phyloP scores from a whole-genome alignment of 2,329 filamentous ascomycete genomes.

The Pyricularia sp. region DNA sequence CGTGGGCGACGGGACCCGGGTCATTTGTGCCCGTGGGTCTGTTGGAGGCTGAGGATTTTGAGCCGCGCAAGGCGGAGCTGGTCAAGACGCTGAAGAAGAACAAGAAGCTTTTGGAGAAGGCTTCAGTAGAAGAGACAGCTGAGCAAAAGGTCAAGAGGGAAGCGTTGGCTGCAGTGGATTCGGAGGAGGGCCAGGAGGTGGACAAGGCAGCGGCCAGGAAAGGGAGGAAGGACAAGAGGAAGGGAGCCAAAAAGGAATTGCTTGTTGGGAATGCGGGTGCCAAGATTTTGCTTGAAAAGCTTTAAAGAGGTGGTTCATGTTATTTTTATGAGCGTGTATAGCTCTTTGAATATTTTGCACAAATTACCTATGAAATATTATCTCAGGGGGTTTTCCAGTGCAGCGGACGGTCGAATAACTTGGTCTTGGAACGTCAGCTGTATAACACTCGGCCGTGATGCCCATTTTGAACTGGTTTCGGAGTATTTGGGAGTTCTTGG shows the following conservation, averaged over 20 bases:
- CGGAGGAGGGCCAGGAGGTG: slow-evolving; percentile 28
- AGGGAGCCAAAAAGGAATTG: slow-evolving; percentile 20
- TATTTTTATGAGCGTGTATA: neutral
- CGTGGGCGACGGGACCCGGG: slow-evolving; percentile 78
- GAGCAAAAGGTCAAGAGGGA: slow-evolving; percentile 33
- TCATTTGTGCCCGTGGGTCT: slow-evolving; percentile 78
- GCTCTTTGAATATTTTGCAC: neutral
- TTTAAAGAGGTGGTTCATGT: slow-evolving; percentile 19
- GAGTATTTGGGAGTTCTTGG: no score
- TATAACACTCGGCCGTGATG: neutral
- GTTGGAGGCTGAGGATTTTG: slow-evolving; percentile 56
- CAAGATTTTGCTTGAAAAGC: slow-evolving; percentile 45
- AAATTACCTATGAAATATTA: neutral
- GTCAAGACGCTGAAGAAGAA: slow-evolving; percentile 58
- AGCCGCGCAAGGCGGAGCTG: slow-evolving; percentile 45
- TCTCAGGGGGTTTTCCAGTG: neutral
- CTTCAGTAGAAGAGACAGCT: slow-evolving; percentile 44
- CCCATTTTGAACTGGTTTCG: no score
- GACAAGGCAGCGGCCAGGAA: slow-evolving; percentile 22
- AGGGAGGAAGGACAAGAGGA: slow-evolving; percentile 32
- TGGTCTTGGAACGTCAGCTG: neutral
- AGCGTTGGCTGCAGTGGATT: slow-evolving; percentile 10
- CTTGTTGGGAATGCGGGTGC: slow-evolving; percentile 48
- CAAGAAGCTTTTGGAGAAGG: slow-evolving; percentile 56
- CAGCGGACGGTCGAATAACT: neutral